phyloP scores from a whole-genome alignment of 2,329 filamentous ascomycete genomes.

The Cordyceps farinosa region DNA sequence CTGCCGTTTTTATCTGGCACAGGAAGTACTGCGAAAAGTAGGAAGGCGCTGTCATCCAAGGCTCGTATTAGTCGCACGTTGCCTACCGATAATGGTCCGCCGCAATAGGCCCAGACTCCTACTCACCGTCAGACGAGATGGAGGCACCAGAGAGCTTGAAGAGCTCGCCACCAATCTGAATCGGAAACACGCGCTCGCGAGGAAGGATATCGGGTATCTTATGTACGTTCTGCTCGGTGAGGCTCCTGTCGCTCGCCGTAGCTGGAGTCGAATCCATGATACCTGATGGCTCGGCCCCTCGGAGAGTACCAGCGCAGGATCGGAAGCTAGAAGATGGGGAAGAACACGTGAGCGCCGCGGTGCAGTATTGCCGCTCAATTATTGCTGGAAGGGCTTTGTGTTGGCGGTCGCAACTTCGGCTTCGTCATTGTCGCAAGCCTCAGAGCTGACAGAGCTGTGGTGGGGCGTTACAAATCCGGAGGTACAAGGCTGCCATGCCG shows the following conservation, averaged over 20 bases:
- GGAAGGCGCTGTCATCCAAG: conserved; percentile 66
- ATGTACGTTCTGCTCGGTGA: conserved; percentile 33
- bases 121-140: conserved; percentile 67
- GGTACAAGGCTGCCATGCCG: neutral
- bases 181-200: conserved; percentile 69
- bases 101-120: neutral
- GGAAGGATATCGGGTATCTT: conserved; percentile 59
- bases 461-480: neutral
- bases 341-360: neutral
- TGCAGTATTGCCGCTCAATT: neutral
- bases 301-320: neutral
- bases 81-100: neutral
- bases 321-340: neutral
- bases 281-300: neutral
- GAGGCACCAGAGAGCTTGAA: conserved; percentile 73
- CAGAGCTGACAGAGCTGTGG: neutral
- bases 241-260: conserved; percentile 1
- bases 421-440: neutral
- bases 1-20: conserved; percentile 68
- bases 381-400: neutral
- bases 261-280: conserved; percentile 4
- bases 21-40: conserved; percentile 95
- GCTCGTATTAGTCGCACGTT: neutral
- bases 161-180: conserved; percentile 68
- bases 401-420: neutral